Base-by-base conservation (phyloP, 352 stramenopile species). In the Phytophthora capsici region DNA sequence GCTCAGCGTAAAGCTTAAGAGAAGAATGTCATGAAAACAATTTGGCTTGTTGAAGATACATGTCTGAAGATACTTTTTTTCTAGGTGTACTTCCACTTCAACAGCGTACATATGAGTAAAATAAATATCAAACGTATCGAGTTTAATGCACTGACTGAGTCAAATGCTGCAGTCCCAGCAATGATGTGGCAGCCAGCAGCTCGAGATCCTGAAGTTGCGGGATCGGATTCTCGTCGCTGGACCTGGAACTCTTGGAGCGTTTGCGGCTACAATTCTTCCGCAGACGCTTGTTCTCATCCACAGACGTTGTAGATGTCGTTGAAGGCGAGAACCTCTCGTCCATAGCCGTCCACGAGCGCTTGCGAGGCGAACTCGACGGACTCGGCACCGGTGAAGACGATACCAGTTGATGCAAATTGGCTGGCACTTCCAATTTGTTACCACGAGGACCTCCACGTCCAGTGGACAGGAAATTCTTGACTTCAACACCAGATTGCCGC, bases 391-490 rank as follows among this genome's bases (percentile, higher is more conserved):
- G 73, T 5, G 76, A 86, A 25, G 63, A 60, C n/a, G 77, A 69
- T 49, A 93, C 80, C 6, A 91, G 51, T 30, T 84, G 66, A 55
- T 86, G 83, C 6, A 89, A 58, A 32, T 90, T 90, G 4, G 70
- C 16, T 0, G 83, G 87, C 32, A 94, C 76, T 19, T 95, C 85
- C 7, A 95, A 60, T 57, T 93, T 93, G 51, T 82, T 88, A 61
- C 87, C 87, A 41, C 87, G 85, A 13, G 87, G 87, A 13, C 87
- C 87, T 19, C 87, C 87, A 28, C 88, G 86, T 7, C 88, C 88
- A 4, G 88, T 95, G 1, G 86, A 94, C 8, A 95, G 30, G 51
- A 95, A 95, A 57, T 94, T 93, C 69, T 95, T 95, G 52, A 95
- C 88, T 66, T 95, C 88, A n/a, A 95, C 88, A 16, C 88, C 88